Percentiles rank a stretch among this genome's conserved stretches.
Evolutionary conservation across 176 grass and related monocot genomes (phyloP).

Genomic region (Calamus simplicifolius): DNA sequence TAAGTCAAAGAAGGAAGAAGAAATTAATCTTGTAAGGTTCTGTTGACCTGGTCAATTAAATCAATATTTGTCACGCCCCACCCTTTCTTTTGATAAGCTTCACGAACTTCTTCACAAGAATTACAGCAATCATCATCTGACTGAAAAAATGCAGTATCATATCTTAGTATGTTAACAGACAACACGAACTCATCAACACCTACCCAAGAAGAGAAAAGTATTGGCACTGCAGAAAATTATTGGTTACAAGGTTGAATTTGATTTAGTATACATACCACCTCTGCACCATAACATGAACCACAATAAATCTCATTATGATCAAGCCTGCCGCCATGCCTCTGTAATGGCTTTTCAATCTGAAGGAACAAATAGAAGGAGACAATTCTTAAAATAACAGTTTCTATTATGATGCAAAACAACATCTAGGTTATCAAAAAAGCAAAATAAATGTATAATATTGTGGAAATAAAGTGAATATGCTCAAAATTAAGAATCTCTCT

Average conservation of each 20-base stretch:
- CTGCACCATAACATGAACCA: conserved; percentile 92
- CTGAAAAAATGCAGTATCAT: conserved; percentile 30
- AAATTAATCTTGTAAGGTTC: neutral
- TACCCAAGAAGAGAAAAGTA: too few species aligned
- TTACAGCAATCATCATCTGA: conserved; percentile 96
- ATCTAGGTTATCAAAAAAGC: conserved; percentile 14
- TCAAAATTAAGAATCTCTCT: too few species aligned
- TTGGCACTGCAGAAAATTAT: too few species aligned
- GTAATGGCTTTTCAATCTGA: conserved; percentile 95
- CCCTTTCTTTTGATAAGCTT: conserved; percentile 80
- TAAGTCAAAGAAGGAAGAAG: neutral
- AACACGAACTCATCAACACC: neutral
- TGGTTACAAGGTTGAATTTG: neutral
- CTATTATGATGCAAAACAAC: conserved; percentile 1
- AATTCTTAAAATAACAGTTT: too few species aligned
- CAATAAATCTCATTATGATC: conserved; percentile 98
- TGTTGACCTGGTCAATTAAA: conserved; percentile 73
- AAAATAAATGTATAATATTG: neutral
- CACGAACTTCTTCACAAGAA: conserved; percentile 95
- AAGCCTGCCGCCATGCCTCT: conserved; percentile 96
- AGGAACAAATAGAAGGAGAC: neutral
- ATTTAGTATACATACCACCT: conserved; percentile 34
- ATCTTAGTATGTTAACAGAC: conserved; percentile 24
- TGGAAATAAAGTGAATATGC: too few species aligned
- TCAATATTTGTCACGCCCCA: conserved; percentile 77